Evolutionary conservation across 441 rosid species (phyloP).

Genomic region (Iberis amara): DNA sequence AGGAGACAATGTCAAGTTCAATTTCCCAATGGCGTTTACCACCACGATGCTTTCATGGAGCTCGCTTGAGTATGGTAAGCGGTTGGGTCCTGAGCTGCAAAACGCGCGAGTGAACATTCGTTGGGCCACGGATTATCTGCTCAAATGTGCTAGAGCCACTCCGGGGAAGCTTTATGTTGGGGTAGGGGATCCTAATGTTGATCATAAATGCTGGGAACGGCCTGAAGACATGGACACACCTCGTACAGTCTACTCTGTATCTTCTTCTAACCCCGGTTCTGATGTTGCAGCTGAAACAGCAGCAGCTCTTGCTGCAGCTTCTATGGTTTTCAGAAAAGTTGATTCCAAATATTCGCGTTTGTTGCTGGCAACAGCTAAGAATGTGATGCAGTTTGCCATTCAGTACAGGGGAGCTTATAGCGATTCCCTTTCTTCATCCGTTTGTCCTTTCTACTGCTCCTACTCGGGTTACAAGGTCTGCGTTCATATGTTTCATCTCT

Average conservation of each 20-base stretch:
- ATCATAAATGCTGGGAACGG: slow-evolving; percentile 73
- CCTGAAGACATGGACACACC: slow-evolving; percentile 73
- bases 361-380: slow-evolving; percentile 50
- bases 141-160: slow-evolving; percentile 63
- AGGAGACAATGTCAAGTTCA: slow-evolving; percentile 71
- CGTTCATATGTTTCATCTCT: neutral
- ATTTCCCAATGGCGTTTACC: slow-evolving; percentile 68
- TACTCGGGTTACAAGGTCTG: slow-evolving; percentile 79
- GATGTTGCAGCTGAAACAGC: slow-evolving; percentile 69
- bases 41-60: slow-evolving; percentile 69
- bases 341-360: slow-evolving; percentile 44
- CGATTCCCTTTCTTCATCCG: slow-evolving; percentile 64
- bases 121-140: slow-evolving; percentile 58
- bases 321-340: slow-evolving; percentile 49
- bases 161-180: slow-evolving; percentile 84
- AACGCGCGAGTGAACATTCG: slow-evolving; percentile 49
- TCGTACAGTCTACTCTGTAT: slow-evolving; percentile 50
- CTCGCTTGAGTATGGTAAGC: slow-evolving; percentile 55
- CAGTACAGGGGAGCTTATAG: slow-evolving; percentile 76
- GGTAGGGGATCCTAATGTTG: slow-evolving; percentile 62
- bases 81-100: slow-evolving; percentile 43
- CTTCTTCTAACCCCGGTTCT: slow-evolving; percentile 57
- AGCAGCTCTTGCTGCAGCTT: slow-evolving; percentile 58
- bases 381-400: slow-evolving; percentile 69
- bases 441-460: slow-evolving; percentile 86